Percentiles rank a stretch among this genome's conserved stretches.
Evolutionary conservation across 208 protist genomes (phyloP).

Genomic region (Acanthamoeba triangularis): DNA sequence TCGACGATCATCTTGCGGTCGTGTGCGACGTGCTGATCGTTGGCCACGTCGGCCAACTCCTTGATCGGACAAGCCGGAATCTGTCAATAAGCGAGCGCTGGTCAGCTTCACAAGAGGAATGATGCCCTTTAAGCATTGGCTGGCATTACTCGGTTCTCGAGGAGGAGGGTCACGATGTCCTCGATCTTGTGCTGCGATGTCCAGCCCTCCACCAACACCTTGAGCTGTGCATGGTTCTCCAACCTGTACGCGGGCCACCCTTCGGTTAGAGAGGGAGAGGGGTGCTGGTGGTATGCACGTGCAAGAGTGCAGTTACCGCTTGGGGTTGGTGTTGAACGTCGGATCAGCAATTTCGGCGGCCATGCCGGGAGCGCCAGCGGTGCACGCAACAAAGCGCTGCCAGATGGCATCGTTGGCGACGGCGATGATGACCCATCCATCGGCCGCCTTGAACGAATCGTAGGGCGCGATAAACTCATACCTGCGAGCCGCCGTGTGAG

Average conservation of each 20-base stretch:
- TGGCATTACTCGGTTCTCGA: conserved; percentile 37
- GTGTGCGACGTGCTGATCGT: conserved; percentile 47
- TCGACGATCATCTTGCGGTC: conserved; percentile 63
- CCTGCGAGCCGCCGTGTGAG: neutral
- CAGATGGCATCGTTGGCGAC: conserved; percentile 66
- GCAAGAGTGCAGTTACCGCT: neutral
- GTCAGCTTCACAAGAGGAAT: neutral
- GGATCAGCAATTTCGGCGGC: conserved; percentile 19
- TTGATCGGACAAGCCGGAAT: conserved; percentile 60
- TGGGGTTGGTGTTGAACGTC: conserved; percentile 43
- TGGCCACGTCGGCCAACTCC: conserved; percentile 52
- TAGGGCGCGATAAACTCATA: conserved; percentile 71
- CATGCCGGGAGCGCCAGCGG: conserved; percentile 13
- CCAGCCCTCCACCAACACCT: conserved; percentile 47
- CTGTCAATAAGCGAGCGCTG: neutral
- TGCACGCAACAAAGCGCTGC: conserved; percentile 57
- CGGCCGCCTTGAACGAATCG: conserved; percentile 60
- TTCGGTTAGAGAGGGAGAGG: neutral
- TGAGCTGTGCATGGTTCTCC: conserved; percentile 39
- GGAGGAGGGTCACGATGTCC: conserved; percentile 35
- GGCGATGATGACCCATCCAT: conserved; percentile 76
- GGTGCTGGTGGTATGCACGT: neutral
- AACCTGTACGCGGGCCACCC: neutral
- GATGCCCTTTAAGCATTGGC: neutral
- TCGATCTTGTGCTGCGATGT: conserved; percentile 40